Evolutionary conservation across 192 early-diverging fungal genomes (phyloP).

Genomic region (Dimargaris cristalligena): DNA sequence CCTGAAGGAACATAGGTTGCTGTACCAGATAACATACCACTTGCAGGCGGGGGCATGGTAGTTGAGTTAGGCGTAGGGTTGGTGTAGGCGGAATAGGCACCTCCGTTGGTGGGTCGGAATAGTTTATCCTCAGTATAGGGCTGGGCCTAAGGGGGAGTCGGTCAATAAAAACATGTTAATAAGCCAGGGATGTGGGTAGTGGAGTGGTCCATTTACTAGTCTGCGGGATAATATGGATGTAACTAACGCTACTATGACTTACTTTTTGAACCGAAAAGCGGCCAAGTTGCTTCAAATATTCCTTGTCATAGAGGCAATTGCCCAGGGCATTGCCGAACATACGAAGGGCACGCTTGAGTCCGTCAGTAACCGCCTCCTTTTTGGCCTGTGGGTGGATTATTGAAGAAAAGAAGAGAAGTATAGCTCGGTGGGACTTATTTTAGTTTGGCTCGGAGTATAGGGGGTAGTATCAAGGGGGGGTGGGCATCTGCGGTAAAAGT

Average conservation of each 20-base stretch:
- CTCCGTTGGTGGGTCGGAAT: constrained; percentile 20
- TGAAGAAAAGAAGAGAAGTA: not conserved
- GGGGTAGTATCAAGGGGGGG: too few species aligned
- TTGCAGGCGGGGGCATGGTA: not conserved
- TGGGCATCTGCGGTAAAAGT: not conserved
- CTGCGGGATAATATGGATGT: too few species aligned
- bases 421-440: not conserved
- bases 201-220: too few species aligned
- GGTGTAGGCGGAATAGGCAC: constrained; percentile 7
- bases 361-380: constrained; percentile 87
- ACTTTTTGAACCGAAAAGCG: too few species aligned
- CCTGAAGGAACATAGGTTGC: not conserved
- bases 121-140: constrained; percentile 8
- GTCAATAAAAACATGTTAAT: too few species aligned
- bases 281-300: constrained; percentile 28
- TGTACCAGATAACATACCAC: not conserved
- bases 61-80: not conserved
- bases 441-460: too few species aligned
- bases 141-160: not conserved
- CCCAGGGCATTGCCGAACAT: constrained; percentile 75
- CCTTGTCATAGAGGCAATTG: constrained; percentile 76
- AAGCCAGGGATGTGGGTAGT: too few species aligned
- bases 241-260: too few species aligned
- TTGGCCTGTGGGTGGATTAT: constrained; percentile 35
- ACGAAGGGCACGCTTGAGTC: constrained; percentile 67